Percentiles rank a stretch among this genome's conserved stretches.
Evolutionary conservation across 495 filamentous ascomycete genomes (phyloP).

Genomic region (Tuber brumale): DNA sequence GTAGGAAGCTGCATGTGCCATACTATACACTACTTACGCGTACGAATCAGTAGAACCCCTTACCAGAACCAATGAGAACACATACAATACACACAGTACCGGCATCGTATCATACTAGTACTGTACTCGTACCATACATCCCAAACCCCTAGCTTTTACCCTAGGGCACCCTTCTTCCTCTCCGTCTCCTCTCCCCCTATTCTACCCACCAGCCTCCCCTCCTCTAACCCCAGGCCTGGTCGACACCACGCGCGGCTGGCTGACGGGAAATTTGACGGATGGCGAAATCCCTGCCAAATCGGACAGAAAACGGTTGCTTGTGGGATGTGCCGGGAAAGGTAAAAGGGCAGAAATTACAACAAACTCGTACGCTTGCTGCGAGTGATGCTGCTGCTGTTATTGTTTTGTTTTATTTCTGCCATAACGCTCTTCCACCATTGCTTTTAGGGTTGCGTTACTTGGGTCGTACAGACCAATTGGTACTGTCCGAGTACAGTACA

Average conservation of each 20-base stretch:
- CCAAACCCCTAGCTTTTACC: not conserved
- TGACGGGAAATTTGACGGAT: conserved; percentile 38
- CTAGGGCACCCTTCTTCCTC: not conserved
- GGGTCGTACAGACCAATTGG: not conserved
- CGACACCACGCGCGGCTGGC: conserved; percentile 30
- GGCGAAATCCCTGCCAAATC: conserved; percentile 34
- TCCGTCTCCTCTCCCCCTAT: not conserved
- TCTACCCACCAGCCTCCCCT: not conserved
- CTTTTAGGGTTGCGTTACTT: not conserved
- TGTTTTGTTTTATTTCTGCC: not conserved
- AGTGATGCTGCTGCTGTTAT: not conserved
- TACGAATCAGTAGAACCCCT: not conserved
- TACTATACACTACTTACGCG: no score
- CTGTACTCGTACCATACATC: not conserved
- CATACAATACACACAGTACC: no score
- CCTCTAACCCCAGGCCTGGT: not conserved
- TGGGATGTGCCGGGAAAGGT: not conserved
- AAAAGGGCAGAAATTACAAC: not conserved
- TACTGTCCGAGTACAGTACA: not conserved
- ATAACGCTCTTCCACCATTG: not conserved
- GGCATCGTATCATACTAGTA: not conserved
- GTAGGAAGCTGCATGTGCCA: not conserved
- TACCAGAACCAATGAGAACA: not conserved
- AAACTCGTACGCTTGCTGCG: not conserved
- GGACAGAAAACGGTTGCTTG: conserved; percentile 27